Percentiles rank a stretch among this genome's conserved stretches.
Evolutionary conservation across 2,329 filamentous ascomycete genomes (phyloP).

Genomic region (Beauveria varroae): DNA sequence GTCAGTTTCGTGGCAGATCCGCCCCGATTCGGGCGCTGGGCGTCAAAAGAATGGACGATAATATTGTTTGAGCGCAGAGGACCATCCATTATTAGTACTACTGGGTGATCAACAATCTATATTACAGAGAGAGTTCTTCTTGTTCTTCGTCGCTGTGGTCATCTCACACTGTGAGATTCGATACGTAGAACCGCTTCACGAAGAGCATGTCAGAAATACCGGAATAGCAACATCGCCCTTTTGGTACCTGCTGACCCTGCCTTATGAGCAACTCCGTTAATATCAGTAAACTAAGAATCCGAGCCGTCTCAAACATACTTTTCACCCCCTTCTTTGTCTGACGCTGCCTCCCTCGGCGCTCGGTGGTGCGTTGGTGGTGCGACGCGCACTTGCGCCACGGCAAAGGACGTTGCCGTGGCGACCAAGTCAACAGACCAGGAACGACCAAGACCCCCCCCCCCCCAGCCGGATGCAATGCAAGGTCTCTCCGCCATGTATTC

Average conservation of each 20-base stretch:
- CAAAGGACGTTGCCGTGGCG: constrained; percentile 24
- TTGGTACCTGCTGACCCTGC: not conserved
- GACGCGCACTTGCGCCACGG: not conserved
- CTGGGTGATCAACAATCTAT: no score
- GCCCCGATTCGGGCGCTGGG: not conserved
- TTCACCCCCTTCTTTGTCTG: constrained; percentile 3
- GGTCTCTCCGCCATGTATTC: constrained; percentile 11
- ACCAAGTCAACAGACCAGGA: constrained; percentile 24
- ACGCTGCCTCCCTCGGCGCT: constrained; percentile 10
- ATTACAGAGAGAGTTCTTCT: not conserved
- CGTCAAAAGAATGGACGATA: not conserved
- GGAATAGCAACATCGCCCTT: not conserved
- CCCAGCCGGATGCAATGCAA: constrained; percentile 16
- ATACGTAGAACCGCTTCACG: not conserved
- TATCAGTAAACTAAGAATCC: not conserved
- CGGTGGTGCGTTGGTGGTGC: constrained; percentile 11
- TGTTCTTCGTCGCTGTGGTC: no score
- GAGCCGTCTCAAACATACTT: constrained; percentile 6
- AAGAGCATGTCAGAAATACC: not conserved
- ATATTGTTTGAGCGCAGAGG: not conserved
- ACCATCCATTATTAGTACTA: not conserved
- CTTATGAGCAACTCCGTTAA: not conserved
- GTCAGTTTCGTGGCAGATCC: not conserved
- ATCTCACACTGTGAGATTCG: no score
- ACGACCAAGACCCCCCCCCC: constrained; percentile 16